Conservation (phyloP, 495 filamentous ascomycete species). For the Neurospora tetraspora region DNA sequence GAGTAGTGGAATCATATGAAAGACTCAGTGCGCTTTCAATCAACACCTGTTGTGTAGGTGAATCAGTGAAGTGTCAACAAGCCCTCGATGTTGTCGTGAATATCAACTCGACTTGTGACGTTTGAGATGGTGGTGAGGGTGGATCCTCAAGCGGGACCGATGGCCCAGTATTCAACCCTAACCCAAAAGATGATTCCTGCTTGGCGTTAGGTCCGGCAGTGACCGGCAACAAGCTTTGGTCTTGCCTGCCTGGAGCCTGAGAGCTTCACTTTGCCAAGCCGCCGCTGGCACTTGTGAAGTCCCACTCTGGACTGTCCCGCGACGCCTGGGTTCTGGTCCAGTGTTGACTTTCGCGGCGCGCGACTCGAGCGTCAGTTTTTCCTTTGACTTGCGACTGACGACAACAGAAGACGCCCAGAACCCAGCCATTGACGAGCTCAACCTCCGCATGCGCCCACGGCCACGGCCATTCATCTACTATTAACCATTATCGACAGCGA, state of each 20-base stretch:
- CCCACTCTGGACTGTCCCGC: neutral
- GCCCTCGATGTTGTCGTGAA: neutral
- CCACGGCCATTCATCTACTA: slow-evolving; percentile 9
- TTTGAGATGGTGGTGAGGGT: neutral
- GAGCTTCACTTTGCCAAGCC: neutral
- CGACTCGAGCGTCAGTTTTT: neutral
- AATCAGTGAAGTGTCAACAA: neutral
- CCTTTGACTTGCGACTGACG: slow-evolving; percentile 5
- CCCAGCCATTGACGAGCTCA: neutral
- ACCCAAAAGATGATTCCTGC: neutral
- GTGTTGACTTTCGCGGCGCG: slow-evolving; percentile 14
- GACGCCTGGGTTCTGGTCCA: slow-evolving; percentile 5
- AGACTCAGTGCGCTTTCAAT: neutral
- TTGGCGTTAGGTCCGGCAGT: neutral
- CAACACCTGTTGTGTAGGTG: neutral
- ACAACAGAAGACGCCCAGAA: slow-evolving; percentile 1
- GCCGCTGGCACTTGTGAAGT: neutral
- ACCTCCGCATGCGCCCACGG: slow-evolving; percentile 3
- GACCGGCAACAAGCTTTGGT: neutral
- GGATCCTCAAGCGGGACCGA: neutral
- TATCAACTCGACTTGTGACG: neutral
- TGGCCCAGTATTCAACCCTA: neutral
- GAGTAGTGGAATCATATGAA: rapidly evolving
- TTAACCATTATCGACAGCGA: slow-evolving; percentile 1
- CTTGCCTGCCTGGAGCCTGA: neutral